phyloP scores from a whole-genome alignment of 805 yeast genomes.

The Blastobotrys muscicola region DNA sequence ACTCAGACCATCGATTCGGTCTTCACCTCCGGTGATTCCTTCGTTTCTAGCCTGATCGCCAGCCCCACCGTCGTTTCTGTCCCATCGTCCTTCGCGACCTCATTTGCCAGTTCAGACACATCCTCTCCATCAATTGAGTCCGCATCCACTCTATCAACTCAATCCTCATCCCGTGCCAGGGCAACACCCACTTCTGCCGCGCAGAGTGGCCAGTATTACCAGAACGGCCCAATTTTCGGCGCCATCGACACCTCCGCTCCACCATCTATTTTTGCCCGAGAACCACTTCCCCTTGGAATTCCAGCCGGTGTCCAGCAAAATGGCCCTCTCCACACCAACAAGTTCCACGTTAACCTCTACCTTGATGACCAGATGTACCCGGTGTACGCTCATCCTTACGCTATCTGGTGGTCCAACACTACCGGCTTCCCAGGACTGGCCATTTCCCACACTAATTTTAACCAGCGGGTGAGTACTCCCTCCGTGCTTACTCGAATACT shows the following conservation, averaged over 20 bases:
- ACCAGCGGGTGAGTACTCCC: slow-evolving; percentile 29
- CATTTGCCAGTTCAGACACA: too few species aligned
- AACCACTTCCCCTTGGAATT: slow-evolving; percentile 35
- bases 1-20: too few species aligned
- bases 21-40: too few species aligned
- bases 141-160: too few species aligned
- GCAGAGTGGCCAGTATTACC: slow-evolving; percentile 15
- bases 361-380: slow-evolving; percentile 45
- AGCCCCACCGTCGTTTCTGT: too few species aligned
- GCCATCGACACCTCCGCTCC: slow-evolving; percentile 40
- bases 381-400: slow-evolving; percentile 60
- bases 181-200: neutral
- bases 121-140: too few species aligned
- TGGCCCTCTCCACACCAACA: slow-evolving; percentile 58
- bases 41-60: too few species aligned
- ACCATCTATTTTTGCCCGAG: slow-evolving; percentile 37
- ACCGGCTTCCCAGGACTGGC: slow-evolving; percentile 46
- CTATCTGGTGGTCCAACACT: slow-evolving; percentile 43
- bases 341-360: slow-evolving; percentile 60
- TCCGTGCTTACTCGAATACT: neutral
- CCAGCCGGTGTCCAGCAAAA: slow-evolving; percentile 36
- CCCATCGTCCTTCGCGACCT: too few species aligned
- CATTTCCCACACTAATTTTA: slow-evolving; percentile 44
- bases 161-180: too few species aligned
- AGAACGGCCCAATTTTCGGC: slow-evolving; percentile 36